These are phyloP conservation scores for Termitomyces sp. DNA, from an alignment of 768 basidiomycete species.

Conservation along the genomic window DNA sequence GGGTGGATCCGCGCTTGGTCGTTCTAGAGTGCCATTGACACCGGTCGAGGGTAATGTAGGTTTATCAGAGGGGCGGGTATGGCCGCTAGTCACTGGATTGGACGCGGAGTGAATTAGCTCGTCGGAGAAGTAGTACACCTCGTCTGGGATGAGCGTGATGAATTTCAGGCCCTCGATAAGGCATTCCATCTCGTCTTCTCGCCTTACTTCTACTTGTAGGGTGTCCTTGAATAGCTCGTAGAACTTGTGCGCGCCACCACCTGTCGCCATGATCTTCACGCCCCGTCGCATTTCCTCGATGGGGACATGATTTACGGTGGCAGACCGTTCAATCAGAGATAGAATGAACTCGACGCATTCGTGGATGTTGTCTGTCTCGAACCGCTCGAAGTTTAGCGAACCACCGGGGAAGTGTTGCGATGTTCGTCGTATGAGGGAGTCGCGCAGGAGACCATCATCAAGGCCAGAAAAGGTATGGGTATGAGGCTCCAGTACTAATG, in stretches of 20 bases:
- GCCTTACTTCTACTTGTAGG: slow-evolving; percentile 78
- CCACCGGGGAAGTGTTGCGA: slow-evolving; percentile 91
- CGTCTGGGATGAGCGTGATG: slow-evolving; percentile 92
- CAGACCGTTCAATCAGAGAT: slow-evolving; percentile 81
- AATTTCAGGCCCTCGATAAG: slow-evolving; percentile 95
- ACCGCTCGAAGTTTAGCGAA: slow-evolving; percentile 95
- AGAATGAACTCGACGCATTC: slow-evolving; percentile 86
- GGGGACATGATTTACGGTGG: slow-evolving; percentile 79
- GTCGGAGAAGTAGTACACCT: slow-evolving; percentile 98
- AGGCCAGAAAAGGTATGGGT: slow-evolving; percentile 31
- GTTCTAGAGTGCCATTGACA: slow-evolving; percentile 44
- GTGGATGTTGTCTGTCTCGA: slow-evolving; percentile 88
- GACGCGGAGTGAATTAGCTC: slow-evolving; percentile 77
- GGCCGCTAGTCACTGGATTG: slow-evolving; percentile 11
- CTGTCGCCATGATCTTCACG: slow-evolving; percentile 97
- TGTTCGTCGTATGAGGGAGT: slow-evolving; percentile 65
- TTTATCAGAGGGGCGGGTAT: slow-evolving; percentile 17
- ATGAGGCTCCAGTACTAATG: slow-evolving; percentile 64
- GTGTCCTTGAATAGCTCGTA: slow-evolving; percentile 74
- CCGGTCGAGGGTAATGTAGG: slow-evolving; percentile 5
- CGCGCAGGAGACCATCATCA: slow-evolving; percentile 47
- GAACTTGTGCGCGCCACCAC: slow-evolving; percentile 95
- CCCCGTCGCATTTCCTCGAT: slow-evolving; percentile 88
- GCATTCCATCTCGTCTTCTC: slow-evolving; percentile 99
- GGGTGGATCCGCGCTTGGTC: slow-evolving; percentile 90